Percentiles rank a stretch among this genome's conserved stretches.
phyloP scores from a whole-genome alignment of 2,329 filamentous ascomycete genomes.

The Aspergillus latus region DNA sequence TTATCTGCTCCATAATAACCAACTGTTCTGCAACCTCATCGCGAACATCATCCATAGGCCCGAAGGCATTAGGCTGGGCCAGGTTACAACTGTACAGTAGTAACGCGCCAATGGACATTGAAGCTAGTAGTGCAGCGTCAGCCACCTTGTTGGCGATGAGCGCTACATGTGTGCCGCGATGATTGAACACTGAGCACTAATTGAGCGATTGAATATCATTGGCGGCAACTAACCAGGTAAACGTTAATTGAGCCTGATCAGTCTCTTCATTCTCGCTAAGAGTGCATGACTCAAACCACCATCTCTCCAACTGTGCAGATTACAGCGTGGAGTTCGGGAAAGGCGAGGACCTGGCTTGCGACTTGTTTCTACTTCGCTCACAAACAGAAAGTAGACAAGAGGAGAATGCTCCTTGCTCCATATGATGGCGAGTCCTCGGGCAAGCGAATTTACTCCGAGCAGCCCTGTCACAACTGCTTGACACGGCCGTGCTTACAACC shows the following conservation, averaged over 20 bases:
- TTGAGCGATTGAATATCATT: constrained; percentile 11
- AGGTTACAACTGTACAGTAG: constrained; percentile 1
- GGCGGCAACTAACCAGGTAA: constrained; percentile 11
- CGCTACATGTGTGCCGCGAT: constrained; percentile 23
- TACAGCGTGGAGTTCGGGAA: background rate
- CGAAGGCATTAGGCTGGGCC: background rate
- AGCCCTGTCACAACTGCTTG: constrained; percentile 1
- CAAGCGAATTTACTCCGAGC: constrained; percentile 8
- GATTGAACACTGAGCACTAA: constrained; percentile 19
- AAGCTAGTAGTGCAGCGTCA: constrained; percentile 26
- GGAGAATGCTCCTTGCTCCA: background rate
- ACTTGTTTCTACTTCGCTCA: background rate
- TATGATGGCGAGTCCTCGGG: constrained; percentile 1
- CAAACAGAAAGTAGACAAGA: background rate
- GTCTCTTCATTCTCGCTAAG: constrained; percentile 6
- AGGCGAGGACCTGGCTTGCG: background rate
- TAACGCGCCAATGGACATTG: constrained; percentile 15
- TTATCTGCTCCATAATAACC: background rate
- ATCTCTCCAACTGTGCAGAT: background rate
- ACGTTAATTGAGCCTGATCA: background rate
- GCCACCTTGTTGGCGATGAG: constrained; percentile 23
- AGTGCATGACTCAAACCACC: constrained; percentile 6
- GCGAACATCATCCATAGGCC: background rate
- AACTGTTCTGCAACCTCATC: background rate
- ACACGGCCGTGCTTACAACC: constrained; percentile 14